A percentile compares a stretch with the other conserved stretches of the same genome.
phyloP scores from a whole-genome alignment of 495 filamentous ascomycete species.

The Ascobolus immersus region DNA sequence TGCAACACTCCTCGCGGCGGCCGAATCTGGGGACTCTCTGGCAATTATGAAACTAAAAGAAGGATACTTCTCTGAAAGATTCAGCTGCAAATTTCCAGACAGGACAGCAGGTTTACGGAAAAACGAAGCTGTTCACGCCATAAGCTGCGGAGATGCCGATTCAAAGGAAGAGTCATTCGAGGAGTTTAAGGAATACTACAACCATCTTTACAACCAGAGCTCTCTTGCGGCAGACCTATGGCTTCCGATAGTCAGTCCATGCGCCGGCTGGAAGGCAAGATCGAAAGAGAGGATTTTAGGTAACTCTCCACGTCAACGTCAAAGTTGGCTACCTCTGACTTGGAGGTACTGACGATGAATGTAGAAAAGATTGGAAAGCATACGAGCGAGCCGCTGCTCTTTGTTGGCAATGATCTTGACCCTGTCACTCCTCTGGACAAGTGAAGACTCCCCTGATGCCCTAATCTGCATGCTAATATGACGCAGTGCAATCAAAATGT shows the following conservation, averaged over 20 bases:
- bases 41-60: no score
- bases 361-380: constrained; percentile 11
- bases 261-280: constrained; percentile 30
- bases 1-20: constrained; percentile 26
- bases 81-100: no score
- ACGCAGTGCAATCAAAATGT: constrained; percentile 27
- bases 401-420: constrained; percentile 29
- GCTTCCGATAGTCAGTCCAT: constrained; percentile 28
- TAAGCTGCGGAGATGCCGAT: constrained; percentile 36
- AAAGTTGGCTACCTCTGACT: no score
- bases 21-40: constrained; percentile 33
- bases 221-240: constrained; percentile 30
- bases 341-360: no score
- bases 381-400: constrained; percentile 28
- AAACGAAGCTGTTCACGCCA: constrained; percentile 27
- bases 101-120: no score
- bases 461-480: no score
- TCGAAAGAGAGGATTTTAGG: no score
- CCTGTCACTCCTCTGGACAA: constrained; percentile 29
- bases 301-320: constrained; percentile 14
- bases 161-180: constrained; percentile 17
- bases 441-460: no score
- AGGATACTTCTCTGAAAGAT: no score
- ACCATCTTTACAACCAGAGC: constrained; percentile 23
- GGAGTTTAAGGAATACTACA: constrained; percentile 24